Percentiles rank a stretch among this genome's conserved stretches.
phyloP scores from a whole-genome alignment of 106 monocot species.

The Dendrobium nobile region DNA sequence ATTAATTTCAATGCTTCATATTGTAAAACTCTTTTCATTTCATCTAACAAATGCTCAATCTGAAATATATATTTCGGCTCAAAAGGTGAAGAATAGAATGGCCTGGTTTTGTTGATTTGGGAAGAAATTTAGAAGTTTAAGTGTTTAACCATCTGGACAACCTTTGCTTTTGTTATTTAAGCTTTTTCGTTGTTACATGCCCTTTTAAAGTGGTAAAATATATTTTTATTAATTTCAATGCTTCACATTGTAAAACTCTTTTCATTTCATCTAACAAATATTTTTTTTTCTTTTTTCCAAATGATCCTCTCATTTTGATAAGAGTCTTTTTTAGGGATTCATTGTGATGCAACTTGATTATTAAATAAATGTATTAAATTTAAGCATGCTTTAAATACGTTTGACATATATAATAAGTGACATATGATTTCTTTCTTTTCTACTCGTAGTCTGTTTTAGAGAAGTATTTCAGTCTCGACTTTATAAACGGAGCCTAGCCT shows the following conservation, averaged over 20 bases:
- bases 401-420: too few relatives aligned
- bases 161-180: not conserved
- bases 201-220: not conserved
- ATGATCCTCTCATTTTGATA: not conserved
- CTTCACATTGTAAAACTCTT: not conserved
- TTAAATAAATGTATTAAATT: too few relatives aligned
- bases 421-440: too few relatives aligned
- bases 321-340: not conserved
- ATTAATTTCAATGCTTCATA: not conserved
- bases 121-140: not conserved
- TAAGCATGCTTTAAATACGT: too few relatives aligned
- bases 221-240: not conserved
- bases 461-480: too few relatives aligned
- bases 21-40: not conserved
- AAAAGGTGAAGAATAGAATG: not conserved
- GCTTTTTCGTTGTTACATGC: not conserved
- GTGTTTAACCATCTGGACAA: not conserved
- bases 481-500: too few relatives aligned
- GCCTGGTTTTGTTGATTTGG: not conserved
- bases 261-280: not conserved
- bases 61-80: too few relatives aligned
- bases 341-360: not conserved
- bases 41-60: not conserved
- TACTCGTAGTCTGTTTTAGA: too few relatives aligned
- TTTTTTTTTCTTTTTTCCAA: not conserved